Percentiles rank a stretch among this genome's conserved stretches.
Evolutionary conservation across 2,329 filamentous ascomycete species (phyloP).

Genomic region (Teratosphaeria destructans): DNA sequence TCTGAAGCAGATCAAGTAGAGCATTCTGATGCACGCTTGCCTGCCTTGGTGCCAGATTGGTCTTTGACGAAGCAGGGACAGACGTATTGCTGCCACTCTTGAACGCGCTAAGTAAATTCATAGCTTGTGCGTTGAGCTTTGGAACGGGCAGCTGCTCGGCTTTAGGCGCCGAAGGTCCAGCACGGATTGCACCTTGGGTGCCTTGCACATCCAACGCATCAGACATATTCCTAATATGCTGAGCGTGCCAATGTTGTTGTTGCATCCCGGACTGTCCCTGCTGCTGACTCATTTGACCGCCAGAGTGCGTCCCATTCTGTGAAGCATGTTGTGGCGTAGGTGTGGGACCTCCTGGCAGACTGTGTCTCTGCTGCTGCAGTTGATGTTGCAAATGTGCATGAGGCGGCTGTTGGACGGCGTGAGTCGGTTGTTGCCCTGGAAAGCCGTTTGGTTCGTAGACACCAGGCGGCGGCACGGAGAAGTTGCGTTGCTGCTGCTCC

Average conservation of each 20-base stretch:
- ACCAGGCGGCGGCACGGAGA: slow-evolving; percentile 6
- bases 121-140: slow-evolving; percentile 47
- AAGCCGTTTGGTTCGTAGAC: slow-evolving; percentile 2
- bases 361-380: slow-evolving; percentile 15
- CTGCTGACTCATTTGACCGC: not conserved
- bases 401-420: slow-evolving; percentile 11
- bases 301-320: slow-evolving; percentile 1
- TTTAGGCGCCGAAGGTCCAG: slow-evolving; percentile 38
- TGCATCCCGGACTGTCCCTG: not conserved
- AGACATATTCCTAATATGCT: not conserved
- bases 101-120: slow-evolving; percentile 50
- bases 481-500: slow-evolving; percentile 20
- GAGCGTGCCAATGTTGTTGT: not conserved
- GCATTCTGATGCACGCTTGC: slow-evolving; percentile 30
- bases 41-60: slow-evolving; percentile 7
- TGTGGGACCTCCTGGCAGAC: slow-evolving; percentile 6
- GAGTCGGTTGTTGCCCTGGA: slow-evolving; percentile 7
- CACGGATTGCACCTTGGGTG: slow-evolving; percentile 29
- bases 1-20: slow-evolving; percentile 36
- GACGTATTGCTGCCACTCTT: slow-evolving; percentile 25
- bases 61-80: not conserved
- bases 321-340: not conserved
- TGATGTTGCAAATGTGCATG: not conserved
- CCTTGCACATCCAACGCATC: slow-evolving; percentile 11
- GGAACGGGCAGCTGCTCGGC: slow-evolving; percentile 49